Evolutionary conservation across 75 land plant species (phyloP).

Genomic region (Ceratopteris richardii): DNA sequence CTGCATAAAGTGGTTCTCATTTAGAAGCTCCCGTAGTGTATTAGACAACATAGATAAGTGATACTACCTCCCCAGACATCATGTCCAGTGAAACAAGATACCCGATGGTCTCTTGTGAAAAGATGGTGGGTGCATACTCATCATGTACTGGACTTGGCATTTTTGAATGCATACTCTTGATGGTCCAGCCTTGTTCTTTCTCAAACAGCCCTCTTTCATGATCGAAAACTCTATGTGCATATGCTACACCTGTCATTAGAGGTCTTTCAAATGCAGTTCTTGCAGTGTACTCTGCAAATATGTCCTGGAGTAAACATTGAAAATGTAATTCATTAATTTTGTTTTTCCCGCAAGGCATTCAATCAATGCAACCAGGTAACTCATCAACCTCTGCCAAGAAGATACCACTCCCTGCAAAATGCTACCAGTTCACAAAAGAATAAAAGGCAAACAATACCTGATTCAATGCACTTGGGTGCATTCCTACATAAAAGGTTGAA

Average conservation of each 20-base stretch:
- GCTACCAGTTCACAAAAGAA: too few species aligned
- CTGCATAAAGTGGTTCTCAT: conserved; percentile 21
- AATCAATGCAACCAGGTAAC: too few species aligned
- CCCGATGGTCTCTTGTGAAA: conserved; percentile 33
- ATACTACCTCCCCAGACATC: conserved; percentile 46
- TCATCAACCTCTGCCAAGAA: too few species aligned
- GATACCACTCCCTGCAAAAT: too few species aligned
- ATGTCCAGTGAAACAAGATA: conserved; percentile 34
- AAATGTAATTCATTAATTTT: too few species aligned
- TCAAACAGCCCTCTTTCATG: conserved; percentile 31
- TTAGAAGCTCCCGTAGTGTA: not conserved
- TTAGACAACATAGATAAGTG: not conserved
- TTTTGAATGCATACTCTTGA: conserved; percentile 30
- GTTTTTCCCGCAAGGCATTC: too few species aligned
- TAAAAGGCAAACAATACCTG: too few species aligned
- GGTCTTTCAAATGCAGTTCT: conserved; percentile 48
- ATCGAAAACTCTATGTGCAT: conserved; percentile 36
- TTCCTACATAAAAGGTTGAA: too few species aligned
- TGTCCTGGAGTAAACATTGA: too few species aligned
- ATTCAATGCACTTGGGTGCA: too few species aligned
- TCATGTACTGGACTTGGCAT: conserved; percentile 22
- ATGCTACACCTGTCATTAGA: conserved; percentile 42
- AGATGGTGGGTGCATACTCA: conserved; percentile 37
- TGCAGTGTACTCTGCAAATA: conserved; percentile 44
- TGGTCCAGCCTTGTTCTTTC: conserved; percentile 36